A percentile compares a stretch with the other conserved stretches of the same genome.
Evolutionary conservation across 2,329 filamentous ascomycete genomes (phyloP).

Genomic region (Exophiala sp.): DNA sequence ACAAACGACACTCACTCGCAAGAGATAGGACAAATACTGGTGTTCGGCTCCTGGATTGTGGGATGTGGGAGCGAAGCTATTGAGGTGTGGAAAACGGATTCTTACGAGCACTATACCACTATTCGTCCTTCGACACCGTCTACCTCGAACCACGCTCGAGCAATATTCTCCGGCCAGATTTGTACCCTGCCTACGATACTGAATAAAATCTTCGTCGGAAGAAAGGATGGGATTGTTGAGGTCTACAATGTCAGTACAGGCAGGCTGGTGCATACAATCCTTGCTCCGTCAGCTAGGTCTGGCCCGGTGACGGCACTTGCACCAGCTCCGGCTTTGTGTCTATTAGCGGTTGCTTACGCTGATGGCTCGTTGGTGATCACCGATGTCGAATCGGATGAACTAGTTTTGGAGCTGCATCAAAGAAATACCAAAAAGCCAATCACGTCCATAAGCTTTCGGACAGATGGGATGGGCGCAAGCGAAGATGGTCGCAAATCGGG

Average conservation of each 20-base stretch:
- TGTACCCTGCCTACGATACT: slow-evolving; percentile 90
- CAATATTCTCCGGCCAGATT: slow-evolving; percentile 71
- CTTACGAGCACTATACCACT: slow-evolving; percentile 85
- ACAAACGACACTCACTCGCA: slow-evolving; percentile 58
- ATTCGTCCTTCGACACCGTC: slow-evolving; percentile 57
- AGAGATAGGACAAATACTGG: slow-evolving; percentile 71
- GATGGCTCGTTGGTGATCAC: slow-evolving; percentile 75
- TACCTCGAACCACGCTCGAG: slow-evolving; percentile 55
- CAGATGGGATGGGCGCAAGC: slow-evolving; percentile 82
- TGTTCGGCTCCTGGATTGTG: slow-evolving; percentile 90
- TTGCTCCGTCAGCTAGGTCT: slow-evolving; percentile 67
- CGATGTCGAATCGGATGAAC: slow-evolving; percentile 74
- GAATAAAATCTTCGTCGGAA: slow-evolving; percentile 91
- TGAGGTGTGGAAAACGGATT: slow-evolving; percentile 83
- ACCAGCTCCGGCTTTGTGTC: slow-evolving; percentile 75
- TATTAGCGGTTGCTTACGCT: slow-evolving; percentile 84
- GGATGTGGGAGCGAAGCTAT: slow-evolving; percentile 72
- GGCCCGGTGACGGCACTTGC: slow-evolving; percentile 85
- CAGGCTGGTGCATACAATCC: slow-evolving; percentile 85
- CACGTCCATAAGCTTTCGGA: slow-evolving; percentile 83
- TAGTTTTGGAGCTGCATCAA: slow-evolving; percentile 50
- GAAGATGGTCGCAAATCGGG: slow-evolving; percentile 80
- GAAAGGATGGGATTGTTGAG: slow-evolving; percentile 83
- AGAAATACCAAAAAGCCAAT: slow-evolving; percentile 48
- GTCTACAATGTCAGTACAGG: slow-evolving; percentile 96